Evolutionary conservation across 352 stramenopile species (phyloP), one percentile per base, ranked within the genome.

Genomic region (Albugo candida): DNA sequence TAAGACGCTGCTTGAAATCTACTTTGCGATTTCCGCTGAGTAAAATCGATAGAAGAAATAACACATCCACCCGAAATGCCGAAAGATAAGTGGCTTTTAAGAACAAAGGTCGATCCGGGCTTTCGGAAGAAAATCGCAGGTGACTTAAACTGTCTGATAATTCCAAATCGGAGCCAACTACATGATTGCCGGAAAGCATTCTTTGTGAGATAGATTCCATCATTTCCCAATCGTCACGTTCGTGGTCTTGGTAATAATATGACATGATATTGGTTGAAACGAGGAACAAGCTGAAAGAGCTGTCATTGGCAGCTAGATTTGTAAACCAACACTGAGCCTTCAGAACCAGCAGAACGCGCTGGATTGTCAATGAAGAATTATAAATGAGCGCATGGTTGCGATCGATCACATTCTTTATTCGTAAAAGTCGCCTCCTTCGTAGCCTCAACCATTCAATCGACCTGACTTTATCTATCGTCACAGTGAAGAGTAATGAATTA

Each of bases 21-120:
- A 94, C 70, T 65, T 97, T 97, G 34, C 91, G 70, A 48, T 94
- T 89, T 37, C 88, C 87, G 16, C 94, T 95, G n/a, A 97, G 61
- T 16, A 98, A 59, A 12, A 87, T 97, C 54, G 88, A 97, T 1
- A 98, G 63, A 14, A 98, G 87, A 58, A 98, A 97, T 14, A 98
- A 68, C 49, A 98, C 81, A 60, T 97, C 92, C 0, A 98, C 91
- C 41, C 95, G 86, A 53, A 95, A 95, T 17, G 83, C 83, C 2
- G 79, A 78, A 13, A 96, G 49, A n/a, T 94, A 64, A 38, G 96
- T 83, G 13, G 80, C 87, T 56, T 95, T 94, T 67, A 96, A 93
- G 31, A 96, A 76, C 16, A 95, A n/a, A n/a, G 39, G 24, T 68
- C 54, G 49, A 71, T 73, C 5, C 60, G 55, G 36, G n/a, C n/a